Evolutionary conservation across 116 monocot species (phyloP).

Genomic region (Zostera marina): DNA sequence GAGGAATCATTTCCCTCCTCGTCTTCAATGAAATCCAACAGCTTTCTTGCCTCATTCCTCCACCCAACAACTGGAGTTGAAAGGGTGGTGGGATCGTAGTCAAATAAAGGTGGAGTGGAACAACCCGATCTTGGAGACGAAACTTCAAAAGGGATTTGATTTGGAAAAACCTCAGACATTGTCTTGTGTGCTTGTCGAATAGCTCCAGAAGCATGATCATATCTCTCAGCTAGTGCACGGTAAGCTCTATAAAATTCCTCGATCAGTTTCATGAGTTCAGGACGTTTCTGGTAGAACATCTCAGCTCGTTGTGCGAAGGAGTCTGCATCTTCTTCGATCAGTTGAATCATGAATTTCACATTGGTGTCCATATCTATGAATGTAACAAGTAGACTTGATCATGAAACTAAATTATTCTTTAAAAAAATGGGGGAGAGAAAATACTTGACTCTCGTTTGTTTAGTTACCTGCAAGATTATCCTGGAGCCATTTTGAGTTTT

Average conservation of each 20-base stretch:
- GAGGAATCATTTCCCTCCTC: slow-evolving; percentile 5
- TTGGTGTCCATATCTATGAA: slow-evolving; percentile 58
- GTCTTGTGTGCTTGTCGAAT: slow-evolving; percentile 50
- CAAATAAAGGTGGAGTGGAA: too few relatives aligned
- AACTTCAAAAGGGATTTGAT: slow-evolving; percentile 28
- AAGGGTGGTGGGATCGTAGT: too few relatives aligned
- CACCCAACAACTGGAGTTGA: too few relatives aligned
- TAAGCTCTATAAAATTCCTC: slow-evolving; percentile 72
- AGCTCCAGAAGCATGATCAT: slow-evolving; percentile 50
- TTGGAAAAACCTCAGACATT: slow-evolving; percentile 63
- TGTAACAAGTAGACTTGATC: neutral
- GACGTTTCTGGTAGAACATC: slow-evolving; percentile 70
- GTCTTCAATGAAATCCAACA: neutral
- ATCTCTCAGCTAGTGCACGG: slow-evolving; percentile 65
- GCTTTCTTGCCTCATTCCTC: too few relatives aligned
- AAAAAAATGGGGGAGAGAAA: neutral
- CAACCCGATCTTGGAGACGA: too few relatives aligned
- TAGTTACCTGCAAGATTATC: slow-evolving; percentile 39
- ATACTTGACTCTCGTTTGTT: neutral
- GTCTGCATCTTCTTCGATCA: slow-evolving; percentile 72
- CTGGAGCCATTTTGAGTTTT: slow-evolving; percentile 70
- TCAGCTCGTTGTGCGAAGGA: slow-evolving; percentile 72
- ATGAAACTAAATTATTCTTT: neutral
- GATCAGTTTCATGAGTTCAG: slow-evolving; percentile 59
- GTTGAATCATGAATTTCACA: slow-evolving; percentile 58